Conservation (phyloP, 202 grass and related monocot genomes). For the Setaria italica region DNA sequence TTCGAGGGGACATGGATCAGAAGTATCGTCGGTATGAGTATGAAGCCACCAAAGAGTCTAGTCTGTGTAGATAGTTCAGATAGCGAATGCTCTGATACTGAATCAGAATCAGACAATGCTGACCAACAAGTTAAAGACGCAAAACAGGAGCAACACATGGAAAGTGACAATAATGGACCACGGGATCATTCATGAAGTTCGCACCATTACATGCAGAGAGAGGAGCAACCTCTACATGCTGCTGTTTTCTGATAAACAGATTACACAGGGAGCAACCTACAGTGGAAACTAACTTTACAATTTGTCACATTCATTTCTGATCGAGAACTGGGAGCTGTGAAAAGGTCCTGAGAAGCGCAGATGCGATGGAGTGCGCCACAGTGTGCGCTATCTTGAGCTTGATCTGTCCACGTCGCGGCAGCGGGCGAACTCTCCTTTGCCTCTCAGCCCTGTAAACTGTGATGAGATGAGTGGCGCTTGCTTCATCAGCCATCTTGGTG, state of each 20-base stretch:
- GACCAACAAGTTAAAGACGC: constrained; percentile 25
- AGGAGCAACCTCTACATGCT: constrained; percentile 38
- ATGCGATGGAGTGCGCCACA: constrained; percentile 45
- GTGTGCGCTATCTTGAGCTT: constrained; percentile 62
- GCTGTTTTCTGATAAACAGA: constrained; percentile 31
- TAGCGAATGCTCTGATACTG: constrained; percentile 41
- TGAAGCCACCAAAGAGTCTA: constrained; percentile 57
- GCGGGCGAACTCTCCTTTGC: constrained; percentile 25
- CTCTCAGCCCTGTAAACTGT: constrained; percentile 47
- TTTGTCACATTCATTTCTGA: constrained; percentile 43
- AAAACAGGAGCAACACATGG: neutral
- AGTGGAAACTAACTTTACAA: constrained; percentile 33
- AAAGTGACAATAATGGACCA: constrained; percentile 34
- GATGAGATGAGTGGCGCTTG: constrained; percentile 25
- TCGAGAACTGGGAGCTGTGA: constrained; percentile 45
- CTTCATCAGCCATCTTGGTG: constrained; percentile 50
- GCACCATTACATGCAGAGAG: constrained; percentile 29
- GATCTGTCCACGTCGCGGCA: constrained; percentile 59
- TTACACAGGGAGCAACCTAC: constrained; percentile 20
- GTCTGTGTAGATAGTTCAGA: constrained; percentile 30
- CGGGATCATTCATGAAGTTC: constrained; percentile 32
- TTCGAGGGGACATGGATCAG: constrained; percentile 46
- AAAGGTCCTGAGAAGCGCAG: constrained; percentile 46
- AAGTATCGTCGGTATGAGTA: constrained; percentile 55
- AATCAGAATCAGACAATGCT: constrained; percentile 1